Percentiles rank a stretch among this genome's conserved stretches.
Conservation (phyloP, 2,329 filamentous ascomycete genomes). For the Phialophora expanda region DNA sequence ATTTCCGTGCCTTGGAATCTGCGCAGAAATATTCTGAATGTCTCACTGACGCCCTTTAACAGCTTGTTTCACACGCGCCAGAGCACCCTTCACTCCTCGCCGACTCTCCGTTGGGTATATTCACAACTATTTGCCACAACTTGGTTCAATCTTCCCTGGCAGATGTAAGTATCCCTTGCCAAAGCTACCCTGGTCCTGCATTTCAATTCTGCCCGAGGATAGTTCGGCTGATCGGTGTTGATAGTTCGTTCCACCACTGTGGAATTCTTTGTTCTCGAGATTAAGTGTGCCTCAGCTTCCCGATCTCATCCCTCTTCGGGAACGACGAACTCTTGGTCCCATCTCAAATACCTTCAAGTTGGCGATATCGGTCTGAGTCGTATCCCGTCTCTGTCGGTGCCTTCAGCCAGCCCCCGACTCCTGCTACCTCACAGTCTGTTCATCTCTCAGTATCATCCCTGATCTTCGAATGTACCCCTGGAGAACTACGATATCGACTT, state of each 20-base stretch:
- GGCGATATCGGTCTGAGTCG: conserved; percentile 15
- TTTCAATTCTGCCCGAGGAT: conserved; percentile 27
- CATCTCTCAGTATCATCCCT: conserved; percentile 11
- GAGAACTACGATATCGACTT: conserved; percentile 20
- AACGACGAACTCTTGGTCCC: conserved; percentile 16
- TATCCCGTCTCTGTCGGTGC: background rate
- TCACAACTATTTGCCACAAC: conserved; percentile 19
- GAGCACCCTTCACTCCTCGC: conserved; percentile 18
- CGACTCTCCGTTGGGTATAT: conserved; percentile 3
- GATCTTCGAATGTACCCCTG: conserved; percentile 31
- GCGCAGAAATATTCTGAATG: conserved; percentile 13
- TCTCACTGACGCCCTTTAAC: conserved; percentile 28
- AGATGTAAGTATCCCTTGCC: conserved; percentile 26
- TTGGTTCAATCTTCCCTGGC: conserved; percentile 8
- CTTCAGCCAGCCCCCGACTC: conserved; percentile 24
- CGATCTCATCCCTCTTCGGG: conserved; percentile 41
- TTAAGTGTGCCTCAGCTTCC: conserved; percentile 42
- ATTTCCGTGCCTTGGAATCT: conserved; percentile 16
- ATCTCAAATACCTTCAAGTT: conserved; percentile 18
- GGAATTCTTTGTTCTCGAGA: conserved; percentile 43
- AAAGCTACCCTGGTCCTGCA: conserved; percentile 12
- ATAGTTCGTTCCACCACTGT: conserved; percentile 46
- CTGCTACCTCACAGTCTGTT: conserved; percentile 6
- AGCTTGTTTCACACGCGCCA: conserved; percentile 11
- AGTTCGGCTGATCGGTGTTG: conserved; percentile 47